phyloP scores from a whole-genome alignment of 2,329 filamentous ascomycete species.

The Ascochyta lentis region DNA sequence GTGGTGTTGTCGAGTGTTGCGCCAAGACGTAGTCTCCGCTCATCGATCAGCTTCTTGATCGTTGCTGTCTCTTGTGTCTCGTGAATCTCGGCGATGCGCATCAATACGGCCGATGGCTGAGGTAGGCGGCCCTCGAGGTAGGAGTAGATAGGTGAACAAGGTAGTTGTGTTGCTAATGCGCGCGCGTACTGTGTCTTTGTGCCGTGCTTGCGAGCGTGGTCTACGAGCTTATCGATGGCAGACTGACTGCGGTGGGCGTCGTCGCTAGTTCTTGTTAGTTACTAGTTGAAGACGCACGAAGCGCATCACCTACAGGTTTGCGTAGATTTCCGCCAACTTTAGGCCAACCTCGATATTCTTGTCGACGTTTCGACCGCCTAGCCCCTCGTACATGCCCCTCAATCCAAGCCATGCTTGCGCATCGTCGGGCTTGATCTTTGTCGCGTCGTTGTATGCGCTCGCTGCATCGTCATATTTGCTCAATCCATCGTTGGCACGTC shows the following conservation, averaged over 20 bases:
- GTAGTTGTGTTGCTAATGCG: constrained; percentile 77
- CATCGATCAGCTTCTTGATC: constrained; percentile 88
- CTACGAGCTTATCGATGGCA: constrained; percentile 79
- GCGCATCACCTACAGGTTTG: constrained; percentile 45
- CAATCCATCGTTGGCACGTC: constrained; percentile 81
- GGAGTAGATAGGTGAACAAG: constrained; percentile 79
- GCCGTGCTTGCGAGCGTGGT: constrained; percentile 75
- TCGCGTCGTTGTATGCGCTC: constrained; percentile 75
- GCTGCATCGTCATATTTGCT: constrained; percentile 76
- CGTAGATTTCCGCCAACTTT: constrained; percentile 76
- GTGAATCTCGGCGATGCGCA: constrained; percentile 79
- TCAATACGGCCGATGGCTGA: constrained; percentile 80
- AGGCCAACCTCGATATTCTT: constrained; percentile 77
- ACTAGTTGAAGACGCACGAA: rapidly evolving
- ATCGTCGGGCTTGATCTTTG: constrained; percentile 74
- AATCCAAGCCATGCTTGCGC: constrained; percentile 91
- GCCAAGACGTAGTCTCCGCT: constrained; percentile 85
- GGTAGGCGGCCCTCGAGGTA: constrained; percentile 84
- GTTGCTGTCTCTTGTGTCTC: constrained; percentile 87
- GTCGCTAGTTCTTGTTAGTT: constrained; percentile 52
- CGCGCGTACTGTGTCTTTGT: constrained; percentile 75
- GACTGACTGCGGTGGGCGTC: constrained; percentile 65
- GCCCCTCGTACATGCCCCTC: constrained; percentile 82
- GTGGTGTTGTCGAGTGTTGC: constrained; percentile 85
- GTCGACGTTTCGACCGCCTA: constrained; percentile 70